Evolutionary conservation across 2,329 filamentous ascomycete genomes (phyloP), one percentile per base, ranked within the genome.

Genomic region (Aspergillus sp.): DNA sequence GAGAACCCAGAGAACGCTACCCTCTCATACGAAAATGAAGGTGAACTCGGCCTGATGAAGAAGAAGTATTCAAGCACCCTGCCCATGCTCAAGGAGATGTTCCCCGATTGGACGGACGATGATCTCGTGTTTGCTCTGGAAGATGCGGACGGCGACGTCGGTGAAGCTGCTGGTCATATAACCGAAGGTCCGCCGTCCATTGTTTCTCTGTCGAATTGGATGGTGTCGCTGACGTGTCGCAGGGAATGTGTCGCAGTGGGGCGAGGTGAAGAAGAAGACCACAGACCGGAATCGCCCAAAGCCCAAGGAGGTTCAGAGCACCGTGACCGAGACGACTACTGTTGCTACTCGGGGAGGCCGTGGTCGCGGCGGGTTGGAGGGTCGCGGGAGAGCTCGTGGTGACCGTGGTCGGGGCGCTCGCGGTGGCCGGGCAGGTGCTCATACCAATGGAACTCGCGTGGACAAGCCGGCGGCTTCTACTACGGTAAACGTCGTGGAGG

Each of bases 81-180:
- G 50, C 71, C 71, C 41, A 78, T 80, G 52, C 78, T 98, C 59
- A 86, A 85, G 67, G 88, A 94, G 61, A 80, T 96, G 68, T 95
- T 94, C 68, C 78, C 85, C 39, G 82, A 86, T 63, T 96, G 89
- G 91, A 89, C 86, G 49, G 85, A 94, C 55, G 85, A 88, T 61
- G 89, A 96, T 61, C 77, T 96, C 43, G 78, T 96, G 44, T 91
- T 91, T 60, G 88, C 88, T 41, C 72, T 98, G 39, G 78, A 93
- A 62, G 91, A 98, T 69, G 64, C 64, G 29, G 58, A 67, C 38
- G 66, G 66, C 41, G 63, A 67, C 42, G 55, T 68, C 24, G 61
- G 67, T 43, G 57, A 57, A 39, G 65, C 65, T 42, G 64, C 68
- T 56, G 64, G 68, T 48, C 63, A 64, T 50, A 69, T 69, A 36